A percentile compares a stretch with the other conserved stretches of the same genome.
These are phyloP conservation scores for Rosa hybrid DNA, from an alignment of 331 rosid genomes.

Conservation along the genomic window DNA sequence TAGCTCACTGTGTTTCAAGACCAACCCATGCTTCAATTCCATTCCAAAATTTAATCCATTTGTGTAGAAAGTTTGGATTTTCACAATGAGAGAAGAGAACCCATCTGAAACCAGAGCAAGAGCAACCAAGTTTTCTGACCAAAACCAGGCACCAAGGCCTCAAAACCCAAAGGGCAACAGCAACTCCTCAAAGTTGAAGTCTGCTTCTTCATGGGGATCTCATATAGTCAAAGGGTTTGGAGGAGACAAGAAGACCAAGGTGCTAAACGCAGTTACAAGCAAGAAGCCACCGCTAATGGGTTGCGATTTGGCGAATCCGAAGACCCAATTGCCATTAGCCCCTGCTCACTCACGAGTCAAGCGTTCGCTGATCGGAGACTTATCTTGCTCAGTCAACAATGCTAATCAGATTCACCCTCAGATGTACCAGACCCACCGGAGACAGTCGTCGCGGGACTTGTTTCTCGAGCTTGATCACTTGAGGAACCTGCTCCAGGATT, in stretches of 20 bases:
- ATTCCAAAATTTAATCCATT: neutral
- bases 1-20: neutral
- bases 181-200: slow-evolving; percentile 56
- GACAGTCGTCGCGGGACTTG: slow-evolving; percentile 91
- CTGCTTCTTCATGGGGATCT: slow-evolving; percentile 91
- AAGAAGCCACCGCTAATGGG: slow-evolving; percentile 52
- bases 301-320: slow-evolving; percentile 50
- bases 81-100: slow-evolving; percentile 82
- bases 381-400: slow-evolving; percentile 62
- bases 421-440: slow-evolving; percentile 56
- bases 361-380: slow-evolving; percentile 79
- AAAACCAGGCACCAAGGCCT: slow-evolving; percentile 74
- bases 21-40: neutral
- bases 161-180: slow-evolving; percentile 46
- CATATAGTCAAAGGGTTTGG: slow-evolving; percentile 91
- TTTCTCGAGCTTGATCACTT: slow-evolving; percentile 88
- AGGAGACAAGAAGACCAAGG: slow-evolving; percentile 65
- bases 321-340: slow-evolving; percentile 42
- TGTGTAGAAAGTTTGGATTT: neutral
- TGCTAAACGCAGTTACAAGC: slow-evolving; percentile 23
- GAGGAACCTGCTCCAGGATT: slow-evolving; percentile 72
- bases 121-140: slow-evolving; percentile 63
- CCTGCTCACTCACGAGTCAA: slow-evolving; percentile 71
- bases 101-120: slow-evolving; percentile 63
- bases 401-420: slow-evolving; percentile 77